phyloP scores from a whole-genome alignment of 257 asterid species.

The Plectranthus barbatus region DNA sequence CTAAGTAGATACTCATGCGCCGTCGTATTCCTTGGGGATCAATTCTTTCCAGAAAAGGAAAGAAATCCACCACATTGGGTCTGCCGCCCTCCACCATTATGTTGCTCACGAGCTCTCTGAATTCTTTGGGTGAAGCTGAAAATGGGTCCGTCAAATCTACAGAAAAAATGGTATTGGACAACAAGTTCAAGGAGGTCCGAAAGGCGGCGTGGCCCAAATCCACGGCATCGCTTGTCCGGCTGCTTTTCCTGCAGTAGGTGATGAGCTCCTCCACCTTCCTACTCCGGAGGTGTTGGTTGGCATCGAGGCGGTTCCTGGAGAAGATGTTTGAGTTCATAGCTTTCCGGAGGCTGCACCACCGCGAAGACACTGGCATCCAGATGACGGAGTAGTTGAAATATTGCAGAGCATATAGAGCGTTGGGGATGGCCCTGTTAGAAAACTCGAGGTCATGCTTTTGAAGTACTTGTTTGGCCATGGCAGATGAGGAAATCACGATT shows the following conservation, averaged over 20 bases:
- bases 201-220: conserved; percentile 51
- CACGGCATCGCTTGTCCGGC: no score
- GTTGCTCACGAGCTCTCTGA: conserved; percentile 44
- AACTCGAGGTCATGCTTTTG: conserved; percentile 53
- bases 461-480: conserved; percentile 49
- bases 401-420: conserved; percentile 54
- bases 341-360: conserved; percentile 64
- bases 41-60: conserved; percentile 28
- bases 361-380: conserved; percentile 52
- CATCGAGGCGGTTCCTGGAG: conserved; percentile 53
- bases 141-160: conserved; percentile 40
- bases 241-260: no score
- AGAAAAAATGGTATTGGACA: conserved; percentile 46
- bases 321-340: conserved; percentile 48
- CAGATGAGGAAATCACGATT: conserved; percentile 51
- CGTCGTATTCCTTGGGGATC: conserved; percentile 58
- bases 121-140: conserved; percentile 47
- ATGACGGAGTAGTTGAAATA: conserved; percentile 54
- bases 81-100: conserved; percentile 51
- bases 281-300: conserved; percentile 39
- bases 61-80: conserved; percentile 60
- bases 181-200: conserved; percentile 38
- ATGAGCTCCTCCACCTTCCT: no score
- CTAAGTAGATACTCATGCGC: conserved; percentile 30
- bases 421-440: conserved; percentile 41